Evolutionary conservation across 2,329 filamentous ascomycete genomes (phyloP).

Genomic region (Verticillium klebahnii): DNA sequence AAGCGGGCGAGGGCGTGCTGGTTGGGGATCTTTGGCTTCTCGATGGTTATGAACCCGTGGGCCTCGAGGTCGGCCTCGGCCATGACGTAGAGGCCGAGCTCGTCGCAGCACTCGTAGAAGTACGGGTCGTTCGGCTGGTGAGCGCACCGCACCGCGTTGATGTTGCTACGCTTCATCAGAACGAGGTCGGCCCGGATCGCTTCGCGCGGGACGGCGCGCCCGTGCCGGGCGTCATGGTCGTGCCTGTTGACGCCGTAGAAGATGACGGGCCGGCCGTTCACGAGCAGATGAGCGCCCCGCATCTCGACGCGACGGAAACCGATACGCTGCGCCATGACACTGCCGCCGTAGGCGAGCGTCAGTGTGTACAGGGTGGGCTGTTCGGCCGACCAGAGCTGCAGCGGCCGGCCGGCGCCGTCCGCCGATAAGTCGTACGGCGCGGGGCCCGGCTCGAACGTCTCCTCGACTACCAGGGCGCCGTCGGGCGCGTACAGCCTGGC

Average conservation of each 20-base stretch:
- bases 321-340: conserved; percentile 46
- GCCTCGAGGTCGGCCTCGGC: conserved; percentile 52
- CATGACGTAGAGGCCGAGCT: conserved; percentile 60
- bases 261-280: conserved; percentile 61
- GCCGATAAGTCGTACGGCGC: conserved; percentile 19
- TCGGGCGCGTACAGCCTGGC: not conserved
- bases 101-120: conserved; percentile 57
- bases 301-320: conserved; percentile 62
- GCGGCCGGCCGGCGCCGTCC: conserved; percentile 37
- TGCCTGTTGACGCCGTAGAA: conserved; percentile 68
- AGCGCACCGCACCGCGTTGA: conserved; percentile 65
- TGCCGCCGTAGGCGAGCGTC: conserved; percentile 15
- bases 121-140: conserved; percentile 60
- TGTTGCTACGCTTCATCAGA: conserved; percentile 63
- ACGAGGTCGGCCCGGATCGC: conserved; percentile 56
- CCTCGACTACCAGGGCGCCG: conserved; percentile 11
- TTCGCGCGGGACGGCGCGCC: conserved; percentile 55
- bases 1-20: not conserved
- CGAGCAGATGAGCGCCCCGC: conserved; percentile 53
- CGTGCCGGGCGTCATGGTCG: conserved; percentile 60
- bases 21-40: not conserved
- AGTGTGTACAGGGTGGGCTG: conserved; percentile 56
- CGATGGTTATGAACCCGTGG: conserved; percentile 42
- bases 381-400: conserved; percentile 65
- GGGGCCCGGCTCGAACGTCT: not conserved